These are phyloP conservation scores for Aspergillus fructus DNA, from an alignment of 2,329 filamentous ascomycete species.

Conservation along the genomic window DNA sequence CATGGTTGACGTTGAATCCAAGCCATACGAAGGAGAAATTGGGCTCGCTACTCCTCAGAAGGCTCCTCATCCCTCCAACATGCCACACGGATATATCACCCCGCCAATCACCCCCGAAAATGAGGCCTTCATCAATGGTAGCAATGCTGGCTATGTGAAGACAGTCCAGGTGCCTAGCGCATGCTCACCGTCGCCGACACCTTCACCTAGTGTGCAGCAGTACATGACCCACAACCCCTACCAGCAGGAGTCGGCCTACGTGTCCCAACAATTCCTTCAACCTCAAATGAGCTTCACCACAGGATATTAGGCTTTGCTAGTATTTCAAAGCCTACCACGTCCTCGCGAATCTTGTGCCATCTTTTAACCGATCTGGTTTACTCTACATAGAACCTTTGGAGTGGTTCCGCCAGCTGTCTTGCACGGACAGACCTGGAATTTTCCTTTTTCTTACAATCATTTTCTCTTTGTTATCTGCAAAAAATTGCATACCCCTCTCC, in stretches of 20 bases:
- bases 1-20: slow-evolving; percentile 33
- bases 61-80: slow-evolving; percentile 31
- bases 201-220: slow-evolving; percentile 36
- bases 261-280: slow-evolving; percentile 34
- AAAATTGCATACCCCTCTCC: slow-evolving; percentile 39
- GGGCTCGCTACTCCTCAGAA: slow-evolving; percentile 47
- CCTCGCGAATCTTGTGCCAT: slow-evolving; percentile 15
- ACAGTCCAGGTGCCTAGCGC: slow-evolving; percentile 24
- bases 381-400: slow-evolving; percentile 15
- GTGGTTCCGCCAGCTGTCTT: slow-evolving; percentile 10
- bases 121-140: slow-evolving; percentile 38
- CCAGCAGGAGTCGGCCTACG: slow-evolving; percentile 34
- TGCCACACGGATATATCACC: slow-evolving; percentile 47
- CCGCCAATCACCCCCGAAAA: slow-evolving; percentile 49
- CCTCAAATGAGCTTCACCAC: slow-evolving; percentile 37
- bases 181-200: slow-evolving; percentile 40
- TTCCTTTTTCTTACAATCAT: slow-evolving; percentile 8
- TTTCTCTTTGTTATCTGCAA: slow-evolving; percentile 22
- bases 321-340: slow-evolving; percentile 3
- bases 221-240: slow-evolving; percentile 38
- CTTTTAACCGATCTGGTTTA: slow-evolving; percentile 15
- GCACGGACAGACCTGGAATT: slow-evolving; percentile 7
- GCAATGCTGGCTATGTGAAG: slow-evolving; percentile 34
- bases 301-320: slow-evolving; percentile 26
- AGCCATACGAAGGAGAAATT: slow-evolving; percentile 42